phyloP scores from a whole-genome alignment of 495 filamentous ascomycete species.

The Xylaria castorea region DNA sequence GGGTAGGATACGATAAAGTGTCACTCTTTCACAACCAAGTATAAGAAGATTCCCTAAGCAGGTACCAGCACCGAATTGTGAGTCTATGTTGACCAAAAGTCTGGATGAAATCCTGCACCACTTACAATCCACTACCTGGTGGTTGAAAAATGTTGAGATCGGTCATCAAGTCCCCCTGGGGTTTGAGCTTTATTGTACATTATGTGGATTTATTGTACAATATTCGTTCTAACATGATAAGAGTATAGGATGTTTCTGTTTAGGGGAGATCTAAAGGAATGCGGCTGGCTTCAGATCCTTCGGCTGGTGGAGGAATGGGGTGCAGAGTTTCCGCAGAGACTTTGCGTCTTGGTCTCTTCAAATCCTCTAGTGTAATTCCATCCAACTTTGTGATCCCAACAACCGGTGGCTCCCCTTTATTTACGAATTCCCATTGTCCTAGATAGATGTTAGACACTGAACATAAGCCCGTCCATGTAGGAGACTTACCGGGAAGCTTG shows the following conservation, averaged over 20 bases:
- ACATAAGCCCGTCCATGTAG: neutral
- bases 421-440: slow-evolving; percentile 94
- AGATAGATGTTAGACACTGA: slow-evolving; percentile 14
- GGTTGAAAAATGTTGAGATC: neutral
- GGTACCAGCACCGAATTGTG: neutral
- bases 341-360: slow-evolving; percentile 77
- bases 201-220: slow-evolving; percentile 5
- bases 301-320: slow-evolving; percentile 20
- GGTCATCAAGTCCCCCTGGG: neutral
- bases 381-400: slow-evolving; percentile 94
- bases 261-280: slow-evolving; percentile 35
- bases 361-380: slow-evolving; percentile 78
- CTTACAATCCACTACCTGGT: too few relatives aligned
- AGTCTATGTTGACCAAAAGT: neutral
- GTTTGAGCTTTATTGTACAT: slow-evolving; percentile 7
- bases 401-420: slow-evolving; percentile 86
- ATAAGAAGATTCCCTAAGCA: neutral
- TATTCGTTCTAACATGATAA: slow-evolving; percentile 10
- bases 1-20: neutral
- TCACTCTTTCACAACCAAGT: neutral
- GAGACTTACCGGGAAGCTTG: slow-evolving; percentile 83
- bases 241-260: neutral
- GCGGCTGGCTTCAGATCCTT: slow-evolving; percentile 29
- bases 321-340: slow-evolving; percentile 51
- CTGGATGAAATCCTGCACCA: neutral